Evolutionary conservation across 164 flowering plant genomes (phyloP), one percentile per base, ranked within the genome.

Genomic region (Liquidambar formosana): DNA sequence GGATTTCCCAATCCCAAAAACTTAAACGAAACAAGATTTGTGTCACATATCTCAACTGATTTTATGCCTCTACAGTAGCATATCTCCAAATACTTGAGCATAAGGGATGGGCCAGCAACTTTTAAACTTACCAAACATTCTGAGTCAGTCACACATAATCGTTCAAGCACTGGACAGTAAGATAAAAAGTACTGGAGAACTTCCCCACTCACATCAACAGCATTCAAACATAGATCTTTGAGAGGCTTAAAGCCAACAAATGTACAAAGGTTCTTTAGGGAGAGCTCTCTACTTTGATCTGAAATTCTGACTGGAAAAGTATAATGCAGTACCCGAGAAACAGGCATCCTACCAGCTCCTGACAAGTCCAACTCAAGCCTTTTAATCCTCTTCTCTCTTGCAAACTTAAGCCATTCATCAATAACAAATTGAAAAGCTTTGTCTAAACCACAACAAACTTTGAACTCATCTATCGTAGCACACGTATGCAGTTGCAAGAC

Each of bases 341-440:
- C 46, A 64, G 45, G 68, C 4, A 49, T 45, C 33, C 64, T 62
- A n/a, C 63, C 63, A 28, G 57, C 54, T 21, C 46, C 68, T 38
- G 64, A 64, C 28, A 71, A 64, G 43, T 71, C 68, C 45, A 71
- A 41, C 48, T 71, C 74, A 38, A 71, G 74, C 57, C 47, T 64
- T 46, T 58, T 67, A 57, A 57, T 57, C n/a, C 63, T 58, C 38
- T 64, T 71, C 19, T 45, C 10, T 14, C 64, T 57, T 54, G 74
- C 68, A 56, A 64, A 71, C 27, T 71, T 47, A 47, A 71, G 45
- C 74, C 74, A 71, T 41, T 57, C 45, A 25, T 71, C 64, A 19
- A 71, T 16, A 41, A 45, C 68, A 46, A 10, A 27, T 26, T 46
- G 57, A 12, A 63, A 64, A 47, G 46, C 57, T 47, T 64, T 71